Base-by-base conservation (phyloP, 345 rosid species). In the Psidium guajava region DNA sequence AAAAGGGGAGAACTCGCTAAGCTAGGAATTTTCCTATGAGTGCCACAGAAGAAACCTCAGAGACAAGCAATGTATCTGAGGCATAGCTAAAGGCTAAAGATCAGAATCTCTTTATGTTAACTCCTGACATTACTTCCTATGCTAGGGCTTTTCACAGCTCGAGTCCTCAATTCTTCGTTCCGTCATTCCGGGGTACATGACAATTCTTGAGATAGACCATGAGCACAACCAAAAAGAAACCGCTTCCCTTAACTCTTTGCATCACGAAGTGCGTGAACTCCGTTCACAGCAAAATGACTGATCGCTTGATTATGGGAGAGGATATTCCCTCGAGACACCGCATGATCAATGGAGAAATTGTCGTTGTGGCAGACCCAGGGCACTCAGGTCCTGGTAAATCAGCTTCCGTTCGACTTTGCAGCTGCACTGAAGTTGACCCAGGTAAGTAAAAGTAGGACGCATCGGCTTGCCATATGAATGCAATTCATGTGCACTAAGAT, bases 301-400 rank as follows among this genome's bases (percentile, higher is more conserved):
- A 86, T 50, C 82, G 42, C 16, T 24, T 84, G 54, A 13, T n/a
- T 32, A 28, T 44, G 11, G 77, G 84, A 5, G 50, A 59, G 50
- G 42, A 18, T 82, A 77, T 40, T 81, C 58, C 84, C 86, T 21
- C n/a, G 56, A 53, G 58, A 52, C 64, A 64, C 84, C 5, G 11
- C 51, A 5, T 87, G 44, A 89, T 94, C 88, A 84, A 84, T 80
- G 95, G 95, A 73, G 84, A 82, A 27, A 25, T 93, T 69, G 87
- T 85, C 82, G 40, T 93, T 28, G 87, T 82, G 57, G 91, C 84
- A 12, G 88, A 83, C 40, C 89, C 86, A 3, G 90, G 91, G 55
- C 87, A 86, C 55, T 88, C 96, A 40, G 91, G 89, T 36, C 93
- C 94, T 27, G 91, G 93, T 85, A 94, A 86, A 87, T 91, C 92